These are phyloP conservation scores for Pythium utonaiense DNA, from an alignment of 352 stramenopile species.

Conservation along the genomic window DNA sequence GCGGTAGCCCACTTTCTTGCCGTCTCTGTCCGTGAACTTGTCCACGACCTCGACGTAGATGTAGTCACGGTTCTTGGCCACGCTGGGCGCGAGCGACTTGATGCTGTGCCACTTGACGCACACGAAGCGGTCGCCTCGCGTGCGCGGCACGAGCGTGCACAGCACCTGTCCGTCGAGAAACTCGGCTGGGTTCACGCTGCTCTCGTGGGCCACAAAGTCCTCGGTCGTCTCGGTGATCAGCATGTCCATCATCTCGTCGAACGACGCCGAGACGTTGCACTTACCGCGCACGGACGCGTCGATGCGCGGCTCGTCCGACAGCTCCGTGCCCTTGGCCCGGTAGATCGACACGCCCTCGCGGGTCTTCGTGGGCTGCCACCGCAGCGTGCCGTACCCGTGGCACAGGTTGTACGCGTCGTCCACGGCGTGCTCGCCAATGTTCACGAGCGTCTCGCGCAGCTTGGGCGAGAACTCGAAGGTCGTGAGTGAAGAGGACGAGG, in stretches of 20 bases:
- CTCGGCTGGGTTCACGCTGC: slow-evolving; percentile 57
- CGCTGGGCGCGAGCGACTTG: slow-evolving; percentile 65
- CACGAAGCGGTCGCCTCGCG: slow-evolving; percentile 58
- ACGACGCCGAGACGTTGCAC: slow-evolving; percentile 71
- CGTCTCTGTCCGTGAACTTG: slow-evolving; percentile 63
- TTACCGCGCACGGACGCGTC: slow-evolving; percentile 69
- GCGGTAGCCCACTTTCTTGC: slow-evolving; percentile 61
- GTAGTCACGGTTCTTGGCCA: slow-evolving; percentile 77
- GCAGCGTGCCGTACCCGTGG: slow-evolving; percentile 68
- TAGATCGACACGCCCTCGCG: slow-evolving; percentile 70
- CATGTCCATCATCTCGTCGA: slow-evolving; percentile 73
- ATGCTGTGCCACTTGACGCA: slow-evolving; percentile 83
- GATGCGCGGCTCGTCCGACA: slow-evolving; percentile 38
- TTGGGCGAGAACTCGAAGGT: slow-evolving; percentile 34
- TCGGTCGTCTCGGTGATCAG: slow-evolving; percentile 69
- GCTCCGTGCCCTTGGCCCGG: slow-evolving; percentile 53
- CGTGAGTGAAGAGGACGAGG: not conserved
- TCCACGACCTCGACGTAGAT: slow-evolving; percentile 83
- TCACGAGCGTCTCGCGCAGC: slow-evolving; percentile 40
- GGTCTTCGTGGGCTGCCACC: slow-evolving; percentile 63
- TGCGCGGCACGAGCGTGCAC: slow-evolving; percentile 66
- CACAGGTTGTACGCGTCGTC: slow-evolving; percentile 81
- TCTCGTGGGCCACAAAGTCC: slow-evolving; percentile 66
- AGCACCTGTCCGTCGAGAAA: slow-evolving; percentile 79
- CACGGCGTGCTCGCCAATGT: slow-evolving; percentile 75